Evolutionary conservation across 768 basidiomycete genomes (phyloP).

Genomic region (Boletus sp.): DNA sequence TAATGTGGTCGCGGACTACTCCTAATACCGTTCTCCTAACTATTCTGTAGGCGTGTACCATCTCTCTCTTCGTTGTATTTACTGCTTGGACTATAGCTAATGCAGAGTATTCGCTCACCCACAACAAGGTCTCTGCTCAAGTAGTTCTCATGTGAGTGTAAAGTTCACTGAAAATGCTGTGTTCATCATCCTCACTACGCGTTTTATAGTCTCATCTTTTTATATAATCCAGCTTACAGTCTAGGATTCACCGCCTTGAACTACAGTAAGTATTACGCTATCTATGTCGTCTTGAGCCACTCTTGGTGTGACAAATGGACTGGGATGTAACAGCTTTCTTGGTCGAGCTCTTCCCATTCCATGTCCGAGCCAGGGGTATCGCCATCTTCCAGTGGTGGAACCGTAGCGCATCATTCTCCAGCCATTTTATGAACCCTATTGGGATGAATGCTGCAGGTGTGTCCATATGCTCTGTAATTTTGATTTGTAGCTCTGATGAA

Average conservation of each 20-base stretch:
- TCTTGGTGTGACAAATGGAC: background rate
- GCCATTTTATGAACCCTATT: constrained; percentile 8
- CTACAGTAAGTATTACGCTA: background rate
- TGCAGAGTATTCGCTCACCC: constrained; percentile 9
- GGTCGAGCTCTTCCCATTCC: constrained; percentile 63
- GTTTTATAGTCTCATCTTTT: background rate
- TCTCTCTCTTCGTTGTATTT: too few species aligned
- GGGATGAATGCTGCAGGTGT: constrained; percentile 1
- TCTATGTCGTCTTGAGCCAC: too few species aligned
- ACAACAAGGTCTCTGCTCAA: too few species aligned
- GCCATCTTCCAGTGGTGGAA: constrained; percentile 60
- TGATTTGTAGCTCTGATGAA: background rate
- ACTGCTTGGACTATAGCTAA: constrained; percentile 16
- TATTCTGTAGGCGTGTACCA: too few species aligned
- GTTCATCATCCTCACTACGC: background rate
- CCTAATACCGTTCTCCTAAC: too few species aligned
- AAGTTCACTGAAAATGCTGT: constrained; percentile 5
- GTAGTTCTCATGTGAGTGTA: too few species aligned
- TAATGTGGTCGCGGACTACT: too few species aligned
- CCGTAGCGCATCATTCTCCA: constrained; percentile 29
- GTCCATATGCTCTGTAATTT: background rate
- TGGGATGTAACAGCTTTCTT: constrained; percentile 44
- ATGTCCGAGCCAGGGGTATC: constrained; percentile 58
- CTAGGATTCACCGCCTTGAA: constrained; percentile 4
- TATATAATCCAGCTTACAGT: too few species aligned